These are phyloP conservation scores for Aspergillus sp. DNA, from an alignment of 2,329 filamentous ascomycete species.

Conservation along the genomic window DNA sequence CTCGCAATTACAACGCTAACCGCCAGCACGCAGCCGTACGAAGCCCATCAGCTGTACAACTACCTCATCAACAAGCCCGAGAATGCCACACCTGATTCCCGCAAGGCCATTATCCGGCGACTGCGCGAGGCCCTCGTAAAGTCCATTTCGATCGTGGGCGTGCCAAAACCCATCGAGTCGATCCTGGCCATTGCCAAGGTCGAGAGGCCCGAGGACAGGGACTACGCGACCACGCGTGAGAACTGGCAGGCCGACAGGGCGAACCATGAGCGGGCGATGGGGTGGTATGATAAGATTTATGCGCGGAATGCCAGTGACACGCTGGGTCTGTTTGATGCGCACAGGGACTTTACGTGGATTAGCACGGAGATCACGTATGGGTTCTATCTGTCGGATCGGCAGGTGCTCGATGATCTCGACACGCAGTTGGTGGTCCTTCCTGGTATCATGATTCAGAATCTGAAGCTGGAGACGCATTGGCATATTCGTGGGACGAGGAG, in stretches of 20 bases:
- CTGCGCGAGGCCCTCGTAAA: conserved; percentile 2
- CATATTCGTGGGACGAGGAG: neutral
- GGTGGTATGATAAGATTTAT: neutral
- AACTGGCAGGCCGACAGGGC: neutral
- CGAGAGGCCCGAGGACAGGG: neutral
- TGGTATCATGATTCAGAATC: conserved; percentile 3
- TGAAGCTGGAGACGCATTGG: neutral
- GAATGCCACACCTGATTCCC: neutral
- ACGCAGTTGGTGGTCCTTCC: neutral
- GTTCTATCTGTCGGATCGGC: neutral
- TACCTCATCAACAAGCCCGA: neutral
- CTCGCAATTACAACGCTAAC: neutral
- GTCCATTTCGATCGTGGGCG: neutral
- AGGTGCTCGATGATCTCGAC: neutral
- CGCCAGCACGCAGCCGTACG: neutral
- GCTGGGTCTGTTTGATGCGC: neutral
- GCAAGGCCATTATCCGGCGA: neutral
- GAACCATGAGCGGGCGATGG: neutral
- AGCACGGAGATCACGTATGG: neutral
- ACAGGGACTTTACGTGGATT: neutral
- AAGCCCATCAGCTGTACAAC: neutral
- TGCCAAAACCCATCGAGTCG: neutral
- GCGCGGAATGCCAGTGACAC: neutral
- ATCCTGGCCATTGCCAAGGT: neutral
- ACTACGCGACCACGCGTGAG: neutral